phyloP scores from a whole-genome alignment of 192 early-diverging fungal species.

The Podila horticola region DNA sequence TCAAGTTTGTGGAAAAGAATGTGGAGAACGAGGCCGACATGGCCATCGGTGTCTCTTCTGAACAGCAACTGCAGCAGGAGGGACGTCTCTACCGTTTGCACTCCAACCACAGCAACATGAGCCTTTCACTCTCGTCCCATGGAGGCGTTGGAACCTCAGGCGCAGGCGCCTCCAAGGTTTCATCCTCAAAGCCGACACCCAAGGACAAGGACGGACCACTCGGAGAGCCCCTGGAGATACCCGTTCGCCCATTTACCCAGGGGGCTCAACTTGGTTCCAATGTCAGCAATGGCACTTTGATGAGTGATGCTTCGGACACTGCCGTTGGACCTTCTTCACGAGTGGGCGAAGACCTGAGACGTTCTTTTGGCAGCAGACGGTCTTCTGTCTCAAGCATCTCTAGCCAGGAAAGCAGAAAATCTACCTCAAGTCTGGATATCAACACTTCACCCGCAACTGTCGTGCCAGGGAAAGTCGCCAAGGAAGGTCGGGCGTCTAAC shows the following conservation, averaged over 20 bases:
- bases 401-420: constrained; percentile 3
- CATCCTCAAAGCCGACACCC: not conserved
- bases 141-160: not conserved
- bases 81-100: constrained; percentile 34
- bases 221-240: not conserved
- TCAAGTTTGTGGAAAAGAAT: constrained; percentile 65
- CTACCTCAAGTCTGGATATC: constrained; percentile 10
- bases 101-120: constrained; percentile 41
- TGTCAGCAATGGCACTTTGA: constrained; percentile 17
- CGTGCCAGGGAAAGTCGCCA: not conserved
- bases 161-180: not conserved
- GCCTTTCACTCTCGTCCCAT: constrained; percentile 6
- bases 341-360: not conserved
- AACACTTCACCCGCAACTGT: constrained; percentile 1
- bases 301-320: constrained; percentile 22
- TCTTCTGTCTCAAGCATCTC: constrained; percentile 21
- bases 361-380: constrained; percentile 3
- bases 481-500: not conserved
- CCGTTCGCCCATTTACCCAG: constrained; percentile 10
- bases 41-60: constrained; percentile 29
- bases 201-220: not conserved
- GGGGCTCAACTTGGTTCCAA: constrained; percentile 9
- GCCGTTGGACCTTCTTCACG: constrained; percentile 22
- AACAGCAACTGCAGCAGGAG: constrained; percentile 23
- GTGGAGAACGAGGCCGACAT: constrained; percentile 43